A percentile compares a stretch with the other conserved stretches of the same genome.
phyloP scores from a whole-genome alignment of 2,329 filamentous ascomycete genomes.

The Herpotrichia juniperi region DNA sequence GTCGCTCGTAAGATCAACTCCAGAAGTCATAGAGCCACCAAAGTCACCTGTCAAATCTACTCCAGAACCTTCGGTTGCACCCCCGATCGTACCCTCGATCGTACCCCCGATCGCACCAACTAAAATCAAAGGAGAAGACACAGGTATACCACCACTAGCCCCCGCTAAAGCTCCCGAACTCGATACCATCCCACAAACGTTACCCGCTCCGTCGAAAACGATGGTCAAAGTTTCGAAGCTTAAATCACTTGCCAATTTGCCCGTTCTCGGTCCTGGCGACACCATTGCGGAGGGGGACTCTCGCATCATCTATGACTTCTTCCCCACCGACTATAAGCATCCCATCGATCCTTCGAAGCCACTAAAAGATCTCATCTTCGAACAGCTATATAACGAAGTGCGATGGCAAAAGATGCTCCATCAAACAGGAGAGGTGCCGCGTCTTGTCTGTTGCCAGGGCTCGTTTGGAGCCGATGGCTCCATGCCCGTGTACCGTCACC shows the following conservation, averaged over 20 bases:
- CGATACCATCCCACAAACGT: background rate
- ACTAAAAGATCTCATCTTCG: conserved; percentile 68
- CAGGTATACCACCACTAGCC: background rate
- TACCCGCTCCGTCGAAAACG: background rate
- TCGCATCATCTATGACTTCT: conserved; percentile 71
- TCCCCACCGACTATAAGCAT: conserved; percentile 54
- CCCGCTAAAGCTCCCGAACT: background rate
- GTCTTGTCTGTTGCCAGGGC: conserved; percentile 89
- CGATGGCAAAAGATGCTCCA: conserved; percentile 93
- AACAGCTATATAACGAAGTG: conserved; percentile 74
- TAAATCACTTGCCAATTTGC: conserved; percentile 45
- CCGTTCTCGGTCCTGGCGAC: conserved; percentile 55
- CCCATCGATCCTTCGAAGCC: conserved; percentile 37
- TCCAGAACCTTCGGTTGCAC: background rate
- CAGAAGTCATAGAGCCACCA: background rate
- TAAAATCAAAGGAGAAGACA: background rate
- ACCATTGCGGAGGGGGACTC: conserved; percentile 82
- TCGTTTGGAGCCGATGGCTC: conserved; percentile 69
- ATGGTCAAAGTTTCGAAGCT: conserved; percentile 42
- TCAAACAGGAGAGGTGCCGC: conserved; percentile 86
- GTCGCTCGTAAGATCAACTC: background rate
- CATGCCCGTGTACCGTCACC: conserved; percentile 93
- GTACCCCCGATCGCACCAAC: no score
- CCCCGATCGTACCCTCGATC: background rate
- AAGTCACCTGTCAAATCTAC: conserved; percentile 9